These are phyloP conservation scores for Myriangium duriaei DNA, from an alignment of 2,329 filamentous ascomycete species.

Conservation along the genomic window DNA sequence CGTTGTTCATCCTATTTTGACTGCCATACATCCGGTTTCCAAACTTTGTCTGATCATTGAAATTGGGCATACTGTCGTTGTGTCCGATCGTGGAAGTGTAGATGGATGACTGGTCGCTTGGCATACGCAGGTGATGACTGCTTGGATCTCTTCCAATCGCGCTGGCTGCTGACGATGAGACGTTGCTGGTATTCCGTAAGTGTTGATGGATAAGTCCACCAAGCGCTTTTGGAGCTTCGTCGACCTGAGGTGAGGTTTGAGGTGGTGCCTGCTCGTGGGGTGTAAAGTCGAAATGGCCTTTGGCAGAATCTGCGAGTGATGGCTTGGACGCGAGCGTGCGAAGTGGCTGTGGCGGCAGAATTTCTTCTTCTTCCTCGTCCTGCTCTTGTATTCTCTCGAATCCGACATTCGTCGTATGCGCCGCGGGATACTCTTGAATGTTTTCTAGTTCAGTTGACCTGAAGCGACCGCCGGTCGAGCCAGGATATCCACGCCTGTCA, in stretches of 20 bases:
- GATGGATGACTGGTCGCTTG: conserved; percentile 71
- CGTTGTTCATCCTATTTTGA: conserved; percentile 33
- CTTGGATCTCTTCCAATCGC: conserved; percentile 48
- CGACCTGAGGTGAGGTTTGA: background rate
- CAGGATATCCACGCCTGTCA: conserved; percentile 12
- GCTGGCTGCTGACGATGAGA: conserved; percentile 25
- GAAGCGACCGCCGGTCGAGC: conserved; percentile 18
- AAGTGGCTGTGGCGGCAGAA: conserved; percentile 5
- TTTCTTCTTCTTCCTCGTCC: conserved; percentile 16
- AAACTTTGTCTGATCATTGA: conserved; percentile 4
- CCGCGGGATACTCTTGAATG: conserved; percentile 25
- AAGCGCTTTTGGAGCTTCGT: conserved; percentile 3
- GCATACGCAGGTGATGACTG: conserved; percentile 60
- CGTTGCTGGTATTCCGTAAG: conserved; percentile 60
- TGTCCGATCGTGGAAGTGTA: conserved; percentile 30
- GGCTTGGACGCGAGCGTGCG: conserved; percentile 7
- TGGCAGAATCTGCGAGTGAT: conserved; percentile 8
- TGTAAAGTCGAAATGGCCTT: conserved; percentile 7
- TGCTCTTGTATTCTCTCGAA: conserved; percentile 18
- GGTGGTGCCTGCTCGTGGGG: conserved; percentile 4
- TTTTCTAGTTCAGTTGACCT: conserved; percentile 20
- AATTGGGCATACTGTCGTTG: conserved; percentile 7
- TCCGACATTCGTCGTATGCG: conserved; percentile 17
- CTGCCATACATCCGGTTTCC: conserved; percentile 10
- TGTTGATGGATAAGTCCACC: conserved; percentile 67